Percentiles rank a stretch among this genome's conserved stretches.
These are phyloP conservation scores for Mallotus nudiflorus DNA, from an alignment of 345 rosid species.

Conservation along the genomic window DNA sequence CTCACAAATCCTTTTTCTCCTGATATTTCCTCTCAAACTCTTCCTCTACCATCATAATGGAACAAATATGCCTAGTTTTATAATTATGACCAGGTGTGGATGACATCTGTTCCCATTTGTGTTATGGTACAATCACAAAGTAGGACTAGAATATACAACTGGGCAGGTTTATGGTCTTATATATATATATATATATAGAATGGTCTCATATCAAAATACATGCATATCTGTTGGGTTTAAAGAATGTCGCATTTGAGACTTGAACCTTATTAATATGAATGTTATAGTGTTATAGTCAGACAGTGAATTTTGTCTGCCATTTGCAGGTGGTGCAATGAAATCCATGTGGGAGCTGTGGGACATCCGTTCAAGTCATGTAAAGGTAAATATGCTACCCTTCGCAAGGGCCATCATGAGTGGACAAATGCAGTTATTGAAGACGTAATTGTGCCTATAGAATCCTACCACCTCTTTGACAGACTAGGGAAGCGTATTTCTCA, in stretches of 20 bases:
- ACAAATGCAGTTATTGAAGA: constrained; percentile 71
- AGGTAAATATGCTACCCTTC: constrained; percentile 58
- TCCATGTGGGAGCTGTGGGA: constrained; percentile 85
- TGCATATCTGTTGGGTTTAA: too few relatives aligned
- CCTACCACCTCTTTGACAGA: constrained; percentile 81
- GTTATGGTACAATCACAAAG: too few relatives aligned
- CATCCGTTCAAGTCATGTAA: constrained; percentile 95
- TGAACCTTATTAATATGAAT: constrained; percentile 7
- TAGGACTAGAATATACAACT: too few relatives aligned
- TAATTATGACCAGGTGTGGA: not conserved
- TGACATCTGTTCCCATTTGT: not conserved
- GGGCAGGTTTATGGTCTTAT: too few relatives aligned
- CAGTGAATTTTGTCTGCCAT: constrained; percentile 1
- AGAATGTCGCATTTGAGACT: too few relatives aligned
- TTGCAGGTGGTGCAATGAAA: constrained; percentile 82
- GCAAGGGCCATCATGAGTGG: constrained; percentile 88
- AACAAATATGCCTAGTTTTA: not conserved
- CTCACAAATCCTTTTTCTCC: not conserved
- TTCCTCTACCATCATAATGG: not conserved
- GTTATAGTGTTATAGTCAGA: not conserved
- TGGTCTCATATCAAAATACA: too few relatives aligned
- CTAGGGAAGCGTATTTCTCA: constrained; percentile 79
- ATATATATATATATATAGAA: too few relatives aligned
- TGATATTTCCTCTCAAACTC: not conserved
- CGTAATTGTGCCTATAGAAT: constrained; percentile 58